Evolutionary conservation across 768 basidiomycete species (phyloP).

Genomic region (Mycena galericulata): DNA sequence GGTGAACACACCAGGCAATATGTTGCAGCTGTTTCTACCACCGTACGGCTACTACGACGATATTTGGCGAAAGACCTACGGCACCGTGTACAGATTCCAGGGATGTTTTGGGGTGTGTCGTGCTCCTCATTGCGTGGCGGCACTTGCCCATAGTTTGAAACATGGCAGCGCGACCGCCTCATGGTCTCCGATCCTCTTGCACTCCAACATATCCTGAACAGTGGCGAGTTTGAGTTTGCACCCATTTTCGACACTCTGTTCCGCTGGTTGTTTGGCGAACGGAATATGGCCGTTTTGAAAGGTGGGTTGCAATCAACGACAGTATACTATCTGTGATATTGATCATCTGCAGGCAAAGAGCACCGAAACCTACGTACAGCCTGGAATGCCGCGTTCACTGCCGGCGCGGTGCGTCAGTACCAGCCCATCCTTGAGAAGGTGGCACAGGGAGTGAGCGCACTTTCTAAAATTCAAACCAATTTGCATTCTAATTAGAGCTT

Average conservation of each 20-base stretch:
- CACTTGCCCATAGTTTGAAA: conserved; percentile 18
- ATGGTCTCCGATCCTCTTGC: conserved; percentile 26
- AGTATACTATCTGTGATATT: conserved; percentile 22
- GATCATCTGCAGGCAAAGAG: conserved; percentile 25
- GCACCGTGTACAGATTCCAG: conserved; percentile 28
- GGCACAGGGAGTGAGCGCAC: conserved; percentile 22
- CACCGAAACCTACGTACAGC: conserved; percentile 25
- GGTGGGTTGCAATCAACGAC: conserved; percentile 16
- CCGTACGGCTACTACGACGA: conserved; percentile 26
- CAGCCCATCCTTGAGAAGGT: conserved; percentile 26
- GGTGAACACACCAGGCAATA: conserved; percentile 26
- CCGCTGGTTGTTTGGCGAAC: conserved; percentile 24
- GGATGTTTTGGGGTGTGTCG: conserved; percentile 30
- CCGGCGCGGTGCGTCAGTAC: conserved; percentile 25
- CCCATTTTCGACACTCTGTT: conserved; percentile 23
- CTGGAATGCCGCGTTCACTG: conserved; percentile 22
- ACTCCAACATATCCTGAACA: conserved; percentile 25
- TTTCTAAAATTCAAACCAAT: conserved; percentile 19
- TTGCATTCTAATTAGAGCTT: conserved; percentile 11
- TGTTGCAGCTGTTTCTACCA: conserved; percentile 27
- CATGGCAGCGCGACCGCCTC: conserved; percentile 21
- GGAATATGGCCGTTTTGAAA: conserved; percentile 24
- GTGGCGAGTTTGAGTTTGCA: conserved; percentile 22
- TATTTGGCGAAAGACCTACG: conserved; percentile 26
- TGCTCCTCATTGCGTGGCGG: conserved; percentile 16